These are phyloP conservation scores for Spencermartinsiella ligniputridi DNA, from an alignment of 1,139 yeast species.

Conservation along the genomic window DNA sequence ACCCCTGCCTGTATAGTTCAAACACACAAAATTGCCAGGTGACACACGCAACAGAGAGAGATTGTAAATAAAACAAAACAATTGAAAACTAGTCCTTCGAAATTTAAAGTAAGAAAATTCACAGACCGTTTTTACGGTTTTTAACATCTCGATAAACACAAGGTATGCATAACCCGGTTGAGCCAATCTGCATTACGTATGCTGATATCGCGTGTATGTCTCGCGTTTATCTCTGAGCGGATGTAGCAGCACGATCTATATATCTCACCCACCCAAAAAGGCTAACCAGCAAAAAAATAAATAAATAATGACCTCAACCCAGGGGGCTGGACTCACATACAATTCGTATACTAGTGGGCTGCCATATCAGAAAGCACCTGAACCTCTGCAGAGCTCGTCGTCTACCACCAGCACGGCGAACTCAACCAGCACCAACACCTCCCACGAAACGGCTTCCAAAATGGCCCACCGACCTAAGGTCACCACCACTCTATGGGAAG, in stretches of 20 bases:
- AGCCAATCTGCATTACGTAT: not conserved
- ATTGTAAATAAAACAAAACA: too few species aligned
- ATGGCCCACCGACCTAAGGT: conserved; percentile 52
- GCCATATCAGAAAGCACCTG: conserved; percentile 9
- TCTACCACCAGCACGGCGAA: not conserved
- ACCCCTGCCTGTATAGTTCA: too few species aligned
- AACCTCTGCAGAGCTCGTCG: conserved; percentile 1
- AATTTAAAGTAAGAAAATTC: too few species aligned
- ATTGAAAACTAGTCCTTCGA: too few species aligned
- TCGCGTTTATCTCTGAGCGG: too few species aligned
- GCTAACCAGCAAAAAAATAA: not conserved
- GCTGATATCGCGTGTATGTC: not conserved
- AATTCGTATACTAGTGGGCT: not conserved
- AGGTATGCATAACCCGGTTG: not conserved
- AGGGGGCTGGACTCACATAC: not conserved
- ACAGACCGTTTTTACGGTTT: too few species aligned
- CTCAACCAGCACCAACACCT: not conserved
- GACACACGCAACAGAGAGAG: too few species aligned
- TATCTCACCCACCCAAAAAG: too few species aligned
- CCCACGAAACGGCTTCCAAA: conserved; percentile 2
- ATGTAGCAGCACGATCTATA: not conserved
- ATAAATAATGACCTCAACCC: not conserved
- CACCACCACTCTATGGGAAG: conserved; percentile 95
- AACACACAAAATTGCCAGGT: too few species aligned
- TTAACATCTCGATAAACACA: too few species aligned